These are phyloP conservation scores for Aspergillus spinulosporus DNA, from an alignment of 2,329 filamentous ascomycete species.

Conservation along the genomic window DNA sequence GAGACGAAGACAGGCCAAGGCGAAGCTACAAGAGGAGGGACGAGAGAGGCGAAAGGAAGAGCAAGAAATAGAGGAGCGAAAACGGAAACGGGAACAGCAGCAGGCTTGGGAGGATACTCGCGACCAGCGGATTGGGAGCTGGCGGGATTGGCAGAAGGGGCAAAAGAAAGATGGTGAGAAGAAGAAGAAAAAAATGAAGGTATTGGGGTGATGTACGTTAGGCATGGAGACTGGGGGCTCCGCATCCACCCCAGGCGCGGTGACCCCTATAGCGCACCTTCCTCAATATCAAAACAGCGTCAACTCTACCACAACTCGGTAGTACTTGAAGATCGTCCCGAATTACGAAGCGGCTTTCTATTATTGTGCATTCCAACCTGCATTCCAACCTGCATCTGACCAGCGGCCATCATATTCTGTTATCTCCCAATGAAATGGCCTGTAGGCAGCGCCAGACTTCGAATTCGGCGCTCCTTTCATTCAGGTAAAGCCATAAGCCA, in stretches of 20 bases:
- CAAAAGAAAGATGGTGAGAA: constrained; percentile 54
- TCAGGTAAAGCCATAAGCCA: no score
- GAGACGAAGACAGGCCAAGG: constrained; percentile 80
- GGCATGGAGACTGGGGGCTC: neutral
- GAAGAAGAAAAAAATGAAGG: constrained; percentile 63
- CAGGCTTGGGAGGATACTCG: constrained; percentile 92
- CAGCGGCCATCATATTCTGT: no score
- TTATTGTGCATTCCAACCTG: no score
- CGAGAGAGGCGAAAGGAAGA: constrained; percentile 83
- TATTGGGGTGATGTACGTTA: constrained; percentile 39
- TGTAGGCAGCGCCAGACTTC: no score
- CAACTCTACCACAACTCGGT: no score
- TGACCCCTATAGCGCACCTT: neutral
- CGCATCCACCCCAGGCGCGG: neutral
- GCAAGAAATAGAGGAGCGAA: constrained; percentile 76
- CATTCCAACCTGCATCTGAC: no score
- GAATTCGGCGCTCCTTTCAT: no score
- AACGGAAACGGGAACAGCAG: constrained; percentile 87
- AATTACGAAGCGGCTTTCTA: no score
- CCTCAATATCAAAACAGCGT: no score
- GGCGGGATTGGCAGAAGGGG: constrained; percentile 84
- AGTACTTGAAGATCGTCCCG: no score
- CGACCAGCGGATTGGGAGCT: constrained; percentile 88
- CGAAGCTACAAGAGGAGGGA: constrained; percentile 94
- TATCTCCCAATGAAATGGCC: no score